Conservation (phyloP, 176 grass and related monocot species). For the Hordeum marinum region DNA sequence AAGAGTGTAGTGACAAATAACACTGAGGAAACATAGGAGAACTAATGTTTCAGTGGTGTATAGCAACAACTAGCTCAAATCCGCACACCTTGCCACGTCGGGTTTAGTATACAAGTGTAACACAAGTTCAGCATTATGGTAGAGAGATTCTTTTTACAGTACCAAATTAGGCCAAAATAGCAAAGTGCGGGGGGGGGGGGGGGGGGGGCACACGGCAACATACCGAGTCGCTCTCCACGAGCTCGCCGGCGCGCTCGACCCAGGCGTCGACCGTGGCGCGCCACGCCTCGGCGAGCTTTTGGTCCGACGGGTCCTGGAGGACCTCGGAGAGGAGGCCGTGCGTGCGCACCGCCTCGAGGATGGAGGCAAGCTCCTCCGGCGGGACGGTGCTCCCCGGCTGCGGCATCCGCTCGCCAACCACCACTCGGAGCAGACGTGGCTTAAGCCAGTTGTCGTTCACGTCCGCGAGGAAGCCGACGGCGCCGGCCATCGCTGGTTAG, state of each 20-base stretch:
- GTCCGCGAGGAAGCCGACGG: slow-evolving; percentile 25
- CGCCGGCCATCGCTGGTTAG: slow-evolving; percentile 16
- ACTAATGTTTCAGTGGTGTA: background rate
- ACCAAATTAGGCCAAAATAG: background rate
- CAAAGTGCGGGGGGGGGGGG: background rate
- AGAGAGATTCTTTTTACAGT: background rate
- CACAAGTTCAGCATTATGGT: background rate
- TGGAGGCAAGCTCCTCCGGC: slow-evolving; percentile 41
- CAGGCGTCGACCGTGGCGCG: slow-evolving; percentile 31
- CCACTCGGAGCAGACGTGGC: slow-evolving; percentile 33
- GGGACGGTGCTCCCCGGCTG: slow-evolving; percentile 20
- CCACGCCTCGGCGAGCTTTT: slow-evolving; percentile 44
- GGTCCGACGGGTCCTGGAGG: background rate
- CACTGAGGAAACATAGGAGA: background rate
- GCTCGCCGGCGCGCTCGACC: slow-evolving; percentile 25
- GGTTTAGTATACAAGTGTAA: background rate
- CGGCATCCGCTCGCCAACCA: slow-evolving; percentile 42
- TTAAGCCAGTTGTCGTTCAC: slow-evolving; percentile 40
- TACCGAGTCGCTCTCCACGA: slow-evolving; percentile 37
- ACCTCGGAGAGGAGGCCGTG: slow-evolving; percentile 32
- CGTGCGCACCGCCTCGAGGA: slow-evolving; percentile 28
- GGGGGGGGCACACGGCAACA: background rate
- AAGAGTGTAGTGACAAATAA: background rate
- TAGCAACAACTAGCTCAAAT: background rate
- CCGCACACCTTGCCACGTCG: background rate